Evolutionary conservation across 345 rosid genomes (phyloP).

Genomic region (Litchi chinensis): DNA sequence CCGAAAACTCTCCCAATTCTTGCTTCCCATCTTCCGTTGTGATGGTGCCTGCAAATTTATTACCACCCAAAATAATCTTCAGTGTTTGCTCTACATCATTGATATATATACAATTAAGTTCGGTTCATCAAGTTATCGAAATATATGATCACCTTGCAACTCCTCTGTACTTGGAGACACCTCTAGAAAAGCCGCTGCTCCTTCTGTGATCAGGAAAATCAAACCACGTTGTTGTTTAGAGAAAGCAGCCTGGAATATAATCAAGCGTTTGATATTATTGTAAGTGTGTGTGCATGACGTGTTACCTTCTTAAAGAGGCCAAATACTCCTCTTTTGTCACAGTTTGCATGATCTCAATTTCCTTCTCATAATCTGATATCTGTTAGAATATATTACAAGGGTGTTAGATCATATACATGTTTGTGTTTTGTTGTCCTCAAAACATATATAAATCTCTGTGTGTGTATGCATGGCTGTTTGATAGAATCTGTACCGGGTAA

Average conservation of each 20-base stretch:
- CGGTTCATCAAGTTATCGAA: conserved; percentile 4
- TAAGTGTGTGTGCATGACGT: not conserved
- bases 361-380: conserved; percentile 59
- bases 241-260: not conserved
- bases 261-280: not conserved
- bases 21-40: conserved; percentile 81
- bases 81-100: not conserved
- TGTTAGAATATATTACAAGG: conserved; percentile 10
- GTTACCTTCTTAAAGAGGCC: conserved; percentile 64
- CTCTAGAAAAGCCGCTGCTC: conserved; percentile 78
- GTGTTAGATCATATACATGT: not conserved
- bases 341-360: conserved; percentile 60
- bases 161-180: conserved; percentile 70
- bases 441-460: not conserved
- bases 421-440: not conserved
- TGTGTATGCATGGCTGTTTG: not conserved
- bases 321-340: conserved; percentile 66
- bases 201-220: conserved; percentile 36
- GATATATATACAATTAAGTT: not conserved
- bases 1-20: conserved; percentile 75
- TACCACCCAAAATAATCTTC: not conserved
- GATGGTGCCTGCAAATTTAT: conserved; percentile 54
- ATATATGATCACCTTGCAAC: conserved; percentile 55
- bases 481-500: conserved; percentile 43
- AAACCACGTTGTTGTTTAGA: not conserved